Percentiles rank a stretch among this genome's conserved stretches.
Conservation (phyloP, 345 rosid species). For the Eucalyptus sp. region DNA sequence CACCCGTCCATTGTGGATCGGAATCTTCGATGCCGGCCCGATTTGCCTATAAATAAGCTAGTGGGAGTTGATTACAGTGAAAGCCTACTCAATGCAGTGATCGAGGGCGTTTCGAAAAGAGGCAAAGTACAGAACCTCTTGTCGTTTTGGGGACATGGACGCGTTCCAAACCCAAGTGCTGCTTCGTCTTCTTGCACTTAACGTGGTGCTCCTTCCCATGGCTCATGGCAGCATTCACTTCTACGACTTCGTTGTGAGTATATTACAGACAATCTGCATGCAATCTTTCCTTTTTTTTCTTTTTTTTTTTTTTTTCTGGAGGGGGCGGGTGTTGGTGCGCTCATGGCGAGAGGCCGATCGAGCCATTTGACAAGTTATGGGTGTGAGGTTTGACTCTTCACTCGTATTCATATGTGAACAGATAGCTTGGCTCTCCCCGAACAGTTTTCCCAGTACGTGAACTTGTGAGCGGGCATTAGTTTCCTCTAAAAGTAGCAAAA, state of each 20-base stretch:
- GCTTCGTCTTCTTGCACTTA: background rate
- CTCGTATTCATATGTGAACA: background rate
- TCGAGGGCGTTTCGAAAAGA: background rate
- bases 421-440: background rate
- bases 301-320: no score
- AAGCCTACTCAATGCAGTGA: background rate
- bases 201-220: background rate
- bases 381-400: background rate
- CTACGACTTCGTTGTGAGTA: background rate
- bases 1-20: background rate
- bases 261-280: background rate
- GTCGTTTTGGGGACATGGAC: background rate
- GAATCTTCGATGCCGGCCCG: background rate
- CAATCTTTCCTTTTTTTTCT: background rate
- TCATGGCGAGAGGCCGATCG: background rate
- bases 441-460: background rate
- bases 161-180: background rate
- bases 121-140: background rate
- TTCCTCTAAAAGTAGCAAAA: background rate
- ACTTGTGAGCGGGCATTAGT: background rate
- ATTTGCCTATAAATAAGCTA: background rate
- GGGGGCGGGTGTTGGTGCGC: background rate
- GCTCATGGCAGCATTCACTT: background rate
- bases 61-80: background rate
- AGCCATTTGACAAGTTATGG: background rate